These are phyloP conservation scores for Leptoxyphium fumago DNA, from an alignment of 2,329 filamentous ascomycete genomes.

Conservation along the genomic window DNA sequence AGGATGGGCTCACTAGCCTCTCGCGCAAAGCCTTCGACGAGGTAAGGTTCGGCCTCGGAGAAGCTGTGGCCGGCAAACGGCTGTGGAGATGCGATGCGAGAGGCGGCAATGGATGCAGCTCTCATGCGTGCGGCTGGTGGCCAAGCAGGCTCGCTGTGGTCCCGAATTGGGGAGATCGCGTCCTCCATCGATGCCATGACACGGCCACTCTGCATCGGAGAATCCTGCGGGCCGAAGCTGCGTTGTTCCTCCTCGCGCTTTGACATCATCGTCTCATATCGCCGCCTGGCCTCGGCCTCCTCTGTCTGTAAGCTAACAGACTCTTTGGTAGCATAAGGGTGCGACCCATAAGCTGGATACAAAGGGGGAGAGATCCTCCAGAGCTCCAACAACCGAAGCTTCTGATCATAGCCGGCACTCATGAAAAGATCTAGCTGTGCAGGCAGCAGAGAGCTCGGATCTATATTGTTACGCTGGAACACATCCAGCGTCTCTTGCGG, in stretches of 20 bases:
- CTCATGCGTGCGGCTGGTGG: conserved; percentile 16
- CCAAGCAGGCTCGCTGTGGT: conserved; percentile 12
- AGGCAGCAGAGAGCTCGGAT: conserved; percentile 52
- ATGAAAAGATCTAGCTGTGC: conserved; percentile 69
- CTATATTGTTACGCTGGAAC: conserved; percentile 52
- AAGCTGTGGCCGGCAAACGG: conserved; percentile 2
- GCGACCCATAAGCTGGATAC: conserved; percentile 26
- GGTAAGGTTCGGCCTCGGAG: conserved; percentile 61
- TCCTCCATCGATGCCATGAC: conserved; percentile 1
- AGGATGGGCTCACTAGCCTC: conserved; percentile 50
- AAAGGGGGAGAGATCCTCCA: conserved; percentile 70
- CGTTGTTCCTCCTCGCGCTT: conserved; percentile 3
- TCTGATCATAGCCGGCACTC: conserved; percentile 57
- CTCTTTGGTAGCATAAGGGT: conserved; percentile 34
- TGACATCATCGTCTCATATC: conserved; percentile 39
- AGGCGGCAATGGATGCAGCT: conserved; percentile 13
- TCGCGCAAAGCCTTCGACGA: conserved; percentile 65
- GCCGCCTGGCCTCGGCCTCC: conserved; percentile 39
- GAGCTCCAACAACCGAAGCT: conserved; percentile 61
- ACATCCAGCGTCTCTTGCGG: conserved; percentile 46
- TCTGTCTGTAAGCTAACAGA: conserved; percentile 35
- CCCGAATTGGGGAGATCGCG: conserved; percentile 13
- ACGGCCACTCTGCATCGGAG: conserved; percentile 14
- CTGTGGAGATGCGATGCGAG: background rate
- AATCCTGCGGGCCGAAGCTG: conserved; percentile 6